Percentiles rank a stretch among this genome's conserved stretches.
phyloP scores from a whole-genome alignment of 805 yeast species.

The Candida dajiaensis region DNA sequence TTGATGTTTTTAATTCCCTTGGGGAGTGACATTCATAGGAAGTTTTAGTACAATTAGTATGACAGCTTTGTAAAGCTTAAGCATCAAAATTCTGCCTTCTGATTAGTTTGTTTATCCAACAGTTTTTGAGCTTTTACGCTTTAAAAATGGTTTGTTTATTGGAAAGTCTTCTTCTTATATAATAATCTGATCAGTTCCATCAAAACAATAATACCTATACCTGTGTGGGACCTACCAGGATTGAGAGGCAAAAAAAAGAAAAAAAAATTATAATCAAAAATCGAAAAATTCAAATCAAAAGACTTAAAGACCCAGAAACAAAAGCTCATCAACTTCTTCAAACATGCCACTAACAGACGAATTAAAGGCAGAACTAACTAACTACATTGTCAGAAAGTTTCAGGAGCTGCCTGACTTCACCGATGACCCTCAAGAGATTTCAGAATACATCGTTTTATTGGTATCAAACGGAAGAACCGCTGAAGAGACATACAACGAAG shows the following conservation, averaged over 20 bases:
- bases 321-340: not conserved
- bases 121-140: too few relatives aligned
- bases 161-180: too few relatives aligned
- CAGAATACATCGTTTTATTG: conserved; percentile 68
- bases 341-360: conserved; percentile 19
- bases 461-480: conserved; percentile 63
- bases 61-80: too few relatives aligned
- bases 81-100: too few relatives aligned
- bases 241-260: not conserved
- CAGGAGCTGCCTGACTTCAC: conserved; percentile 34
- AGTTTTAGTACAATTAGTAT: too few relatives aligned
- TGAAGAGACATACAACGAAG: conserved; percentile 53
- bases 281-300: not conserved
- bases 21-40: not conserved
- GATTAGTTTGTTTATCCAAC: too few relatives aligned
- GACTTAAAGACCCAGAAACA: not conserved
- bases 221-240: not conserved
- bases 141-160: too few relatives aligned
- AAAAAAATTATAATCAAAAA: too few relatives aligned
- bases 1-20: not conserved
- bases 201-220: not conserved
- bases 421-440: conserved; percentile 55
- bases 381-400: conserved; percentile 36
- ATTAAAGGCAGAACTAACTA: conserved; percentile 37
- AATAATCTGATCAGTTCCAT: too few relatives aligned